Base-by-base conservation (phyloP, 1,139 yeast genomes). In the Sugiyamaella castrensis region DNA sequence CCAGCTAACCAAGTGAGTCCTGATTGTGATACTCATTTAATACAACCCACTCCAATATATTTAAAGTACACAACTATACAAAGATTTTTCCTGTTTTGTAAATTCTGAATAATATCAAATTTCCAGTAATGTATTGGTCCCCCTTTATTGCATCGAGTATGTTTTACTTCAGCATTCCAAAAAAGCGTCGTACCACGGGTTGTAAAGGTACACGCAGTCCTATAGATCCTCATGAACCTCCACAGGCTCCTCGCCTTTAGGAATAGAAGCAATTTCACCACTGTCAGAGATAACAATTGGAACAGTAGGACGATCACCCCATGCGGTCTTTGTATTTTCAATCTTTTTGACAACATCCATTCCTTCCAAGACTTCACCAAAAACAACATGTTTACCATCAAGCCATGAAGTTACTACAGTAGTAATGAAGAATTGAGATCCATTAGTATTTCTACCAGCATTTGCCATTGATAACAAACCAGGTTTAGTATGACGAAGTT, bases 401-500 rank as follows among this genome's bases (percentile, higher is more conserved):
- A 89, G 80, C 96, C 96, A 88, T 54, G 87, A 78, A 64, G 92
- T 83, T 60, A 84, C 80, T 45, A 87, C 96, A 52, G 96, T 89
- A 71, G 97, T 89, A 71, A 89, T 84, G 77, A 89, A 89, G 73
- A 89, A 89, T 74, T 89, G 97, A 40, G 96, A 87, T 50, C 97
- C 97, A 70, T 89, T 89, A 74, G 96, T 87, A 81, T 89, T 84
- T 68, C 85, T 88, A 67, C 97, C 97, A 60, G 96, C 94, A 68
- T 89, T 89, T 65, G 97, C 97, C 97, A 89, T 89, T 55, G 95
- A 86, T 70, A 89, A 75, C 68, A 84, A 78, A 71, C 95, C 67
- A 27, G 49, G 89, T 69, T 78, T 86, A 71, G 76, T 77, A 77
- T 88, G 96, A 71, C 73, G 86, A 75, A 83, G 77, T 65, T 72